These are phyloP conservation scores for Trypethelium eluteriae DNA, from an alignment of 495 filamentous ascomycete genomes.

Conservation along the genomic window DNA sequence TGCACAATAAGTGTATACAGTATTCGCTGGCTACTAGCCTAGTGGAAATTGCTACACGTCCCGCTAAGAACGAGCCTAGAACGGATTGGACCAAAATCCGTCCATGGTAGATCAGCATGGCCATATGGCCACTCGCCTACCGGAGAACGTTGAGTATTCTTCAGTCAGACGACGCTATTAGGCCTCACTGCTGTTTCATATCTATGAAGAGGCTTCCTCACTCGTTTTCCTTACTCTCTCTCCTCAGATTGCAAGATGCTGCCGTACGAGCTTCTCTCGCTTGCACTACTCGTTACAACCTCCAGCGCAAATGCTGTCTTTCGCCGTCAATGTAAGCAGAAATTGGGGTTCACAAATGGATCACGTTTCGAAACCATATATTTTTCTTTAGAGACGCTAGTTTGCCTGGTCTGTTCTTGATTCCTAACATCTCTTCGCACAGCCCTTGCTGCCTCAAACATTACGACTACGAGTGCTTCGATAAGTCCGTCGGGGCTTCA, in stretches of 20 bases:
- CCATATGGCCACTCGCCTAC: not conserved
- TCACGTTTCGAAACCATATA: not conserved
- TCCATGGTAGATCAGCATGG: conserved; percentile 1
- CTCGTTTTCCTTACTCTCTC: not conserved
- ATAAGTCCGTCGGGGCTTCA: not conserved
- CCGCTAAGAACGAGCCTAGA: too few species aligned
- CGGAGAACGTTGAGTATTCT: not conserved
- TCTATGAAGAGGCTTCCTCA: not conserved
- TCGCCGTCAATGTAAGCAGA: not conserved
- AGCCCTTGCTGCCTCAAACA: not conserved
- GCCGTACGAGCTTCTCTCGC: not conserved
- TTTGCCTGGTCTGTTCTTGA: not conserved
- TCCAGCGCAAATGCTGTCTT: not conserved
- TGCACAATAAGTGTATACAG: too few species aligned
- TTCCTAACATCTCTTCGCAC: not conserved
- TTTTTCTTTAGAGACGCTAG: not conserved
- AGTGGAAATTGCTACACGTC: not conserved
- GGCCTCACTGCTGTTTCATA: not conserved
- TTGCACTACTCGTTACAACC: not conserved
- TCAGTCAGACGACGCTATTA: not conserved
- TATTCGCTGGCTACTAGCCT: too few species aligned
- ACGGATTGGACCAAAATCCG: not conserved
- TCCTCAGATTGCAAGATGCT: conserved; percentile 1
- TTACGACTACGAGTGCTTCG: not conserved
- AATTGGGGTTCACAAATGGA: not conserved